Evolutionary conservation across 805 yeast genomes (phyloP), one percentile per base, ranked within the genome.

Genomic region (Ogataea ramenticola): DNA sequence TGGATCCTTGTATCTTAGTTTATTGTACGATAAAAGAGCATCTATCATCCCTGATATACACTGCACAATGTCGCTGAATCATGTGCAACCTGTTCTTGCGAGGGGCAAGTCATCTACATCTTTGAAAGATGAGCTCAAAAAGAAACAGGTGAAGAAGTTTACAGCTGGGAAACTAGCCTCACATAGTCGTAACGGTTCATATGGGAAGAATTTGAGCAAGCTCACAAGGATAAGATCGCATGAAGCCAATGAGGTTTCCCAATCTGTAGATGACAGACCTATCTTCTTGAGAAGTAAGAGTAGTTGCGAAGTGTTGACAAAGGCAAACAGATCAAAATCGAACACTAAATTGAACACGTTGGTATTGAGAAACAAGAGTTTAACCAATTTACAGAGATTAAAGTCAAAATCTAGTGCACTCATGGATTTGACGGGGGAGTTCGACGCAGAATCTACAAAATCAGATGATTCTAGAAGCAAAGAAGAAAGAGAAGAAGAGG

Each of bases 171-270:
- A 56, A 39, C 49, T 55, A 9, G 55, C 54, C 31, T 41, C 49
- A 35, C 58, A 50, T 36, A 46, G 41, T 43, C 43, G 71, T 30
- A 62, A 63, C 37, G 49, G 59, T 14, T 65, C 71, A 5, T 64
- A 62, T 44, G 64, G 62, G 9, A 64, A 60, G 46, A 58, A 58
- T 33, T 49, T 63, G 40, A 58, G 55, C 46, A 66, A 62, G 47
- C 47, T 64, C 42, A 55, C 67, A 11, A 47, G 50, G 38, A 62
- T 64, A 36, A 52, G 53, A 38, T 59, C 65, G 8, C 50, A 50
- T 33, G 67, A 63, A 37, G 46, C 57, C 2, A 2, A 24, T 19
- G 10, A 5, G 4, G 3, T 24, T 3, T n/a, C 16, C 4, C 3
- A 3, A 9, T 21, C 39, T 12, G 58, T 50, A 24, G 27, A 42